Conservation (phyloP, 2,329 filamentous ascomycete genomes). For the Aspergillus hiratsukae region DNA sequence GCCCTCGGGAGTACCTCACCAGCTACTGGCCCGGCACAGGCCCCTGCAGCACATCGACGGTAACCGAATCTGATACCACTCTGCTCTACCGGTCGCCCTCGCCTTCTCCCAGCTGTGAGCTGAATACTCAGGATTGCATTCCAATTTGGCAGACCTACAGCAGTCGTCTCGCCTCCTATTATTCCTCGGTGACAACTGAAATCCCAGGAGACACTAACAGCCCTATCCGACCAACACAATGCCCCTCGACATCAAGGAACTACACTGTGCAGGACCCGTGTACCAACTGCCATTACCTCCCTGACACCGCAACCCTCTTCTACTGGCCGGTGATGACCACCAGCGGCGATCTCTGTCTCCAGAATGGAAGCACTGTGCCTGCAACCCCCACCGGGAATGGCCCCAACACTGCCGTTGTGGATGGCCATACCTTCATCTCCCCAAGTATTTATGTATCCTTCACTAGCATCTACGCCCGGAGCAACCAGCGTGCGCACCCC, state of each 20-base stretch:
- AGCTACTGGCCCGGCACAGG: constrained; percentile 17
- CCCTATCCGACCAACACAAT: constrained; percentile 13
- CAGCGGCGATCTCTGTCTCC: constrained; percentile 15
- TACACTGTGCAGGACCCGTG: constrained; percentile 17
- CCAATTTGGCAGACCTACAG: constrained; percentile 19
- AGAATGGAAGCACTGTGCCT: constrained; percentile 16
- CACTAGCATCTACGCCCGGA: constrained; percentile 18
- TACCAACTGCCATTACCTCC: constrained; percentile 18
- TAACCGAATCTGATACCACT: background rate
- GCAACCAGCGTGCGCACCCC: constrained; percentile 14
- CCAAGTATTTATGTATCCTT: constrained; percentile 21
- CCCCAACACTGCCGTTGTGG: constrained; percentile 17
- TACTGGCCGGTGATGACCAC: constrained; percentile 21
- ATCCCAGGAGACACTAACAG: constrained; percentile 16
- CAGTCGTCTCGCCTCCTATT: constrained; percentile 7
- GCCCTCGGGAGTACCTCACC: constrained; percentile 13
- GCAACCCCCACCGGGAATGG: constrained; percentile 9
- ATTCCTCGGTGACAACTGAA: constrained; percentile 1
- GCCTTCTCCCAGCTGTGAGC: constrained; percentile 8
- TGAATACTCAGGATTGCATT: constrained; percentile 16
- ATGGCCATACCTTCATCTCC: constrained; percentile 18
- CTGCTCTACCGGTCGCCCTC: constrained; percentile 9
- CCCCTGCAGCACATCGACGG: constrained; percentile 9
- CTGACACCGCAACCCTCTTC: constrained; percentile 19
- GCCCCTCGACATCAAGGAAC: constrained; percentile 9